These are phyloP conservation scores for Leersia perrieri DNA, from an alignment of 176 grass and related monocot species.

Conservation along the genomic window DNA sequence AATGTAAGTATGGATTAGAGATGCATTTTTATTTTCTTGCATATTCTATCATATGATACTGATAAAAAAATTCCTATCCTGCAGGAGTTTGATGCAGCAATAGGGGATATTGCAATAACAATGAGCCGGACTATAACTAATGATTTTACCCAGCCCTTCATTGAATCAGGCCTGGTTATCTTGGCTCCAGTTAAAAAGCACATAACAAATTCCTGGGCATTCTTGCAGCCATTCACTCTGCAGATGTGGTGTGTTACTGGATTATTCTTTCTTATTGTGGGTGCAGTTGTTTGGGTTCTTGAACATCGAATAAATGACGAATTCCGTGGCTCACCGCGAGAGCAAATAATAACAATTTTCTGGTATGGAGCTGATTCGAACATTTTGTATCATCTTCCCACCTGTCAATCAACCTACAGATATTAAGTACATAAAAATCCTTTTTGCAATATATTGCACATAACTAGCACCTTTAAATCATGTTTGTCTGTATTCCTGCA, in stretches of 20 bases:
- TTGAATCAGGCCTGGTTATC: conserved; percentile 86
- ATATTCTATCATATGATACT: conserved; percentile 26
- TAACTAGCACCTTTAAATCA: background rate
- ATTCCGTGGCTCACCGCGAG: conserved; percentile 68
- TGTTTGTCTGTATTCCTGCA: background rate
- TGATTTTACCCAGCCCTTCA: conserved; percentile 94
- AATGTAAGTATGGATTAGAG: conserved; percentile 56
- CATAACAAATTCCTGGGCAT: conserved; percentile 74
- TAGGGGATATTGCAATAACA: conserved; percentile 85
- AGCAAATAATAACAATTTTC: conserved; percentile 80
- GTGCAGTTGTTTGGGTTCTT: conserved; percentile 86
- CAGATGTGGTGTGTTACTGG: conserved; percentile 89
- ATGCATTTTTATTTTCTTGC: background rate
- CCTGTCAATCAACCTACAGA: background rate
- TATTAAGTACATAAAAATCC: conserved; percentile 3
- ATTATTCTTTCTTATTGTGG: conserved; percentile 69
- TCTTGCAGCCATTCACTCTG: conserved; percentile 83
- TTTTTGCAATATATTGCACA: background rate
- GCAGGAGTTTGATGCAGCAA: conserved; percentile 74
- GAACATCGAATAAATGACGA: conserved; percentile 96
- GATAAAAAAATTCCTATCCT: conserved; percentile 18
- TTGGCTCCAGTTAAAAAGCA: conserved; percentile 67
- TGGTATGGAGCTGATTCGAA: conserved; percentile 51
- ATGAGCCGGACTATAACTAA: conserved; percentile 54
- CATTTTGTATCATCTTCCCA: background rate